Base-by-base conservation (phyloP, 768 basidiomycete genomes). In the Holtermanniella nyarrowii region DNA sequence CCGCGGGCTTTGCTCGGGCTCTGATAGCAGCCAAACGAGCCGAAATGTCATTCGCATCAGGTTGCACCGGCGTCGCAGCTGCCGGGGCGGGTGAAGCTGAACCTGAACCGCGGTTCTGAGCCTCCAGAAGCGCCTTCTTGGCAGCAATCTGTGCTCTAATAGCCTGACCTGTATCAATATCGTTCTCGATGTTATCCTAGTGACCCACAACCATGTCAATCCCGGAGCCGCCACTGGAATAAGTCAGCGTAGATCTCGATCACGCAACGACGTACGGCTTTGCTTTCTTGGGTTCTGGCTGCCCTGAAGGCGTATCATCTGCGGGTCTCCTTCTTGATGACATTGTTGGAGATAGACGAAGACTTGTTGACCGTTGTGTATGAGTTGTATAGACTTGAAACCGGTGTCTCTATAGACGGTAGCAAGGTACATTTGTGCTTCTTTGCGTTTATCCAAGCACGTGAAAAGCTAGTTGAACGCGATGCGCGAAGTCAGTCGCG, bases 1-100 rank as follows among this genome's bases (percentile, higher is more conserved):
- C 42, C 26, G 3, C 91, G 0, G 88, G 88, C 56, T 89, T 93
- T 0, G 82, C 80, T 18, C 82, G 77, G 31, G 82, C 78, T 70
- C 85, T 88, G 12, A 89, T 87, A 54, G 95, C 93, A 5, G 84
- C 85, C 0, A 95, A 80, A 53, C 79, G 76, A 5, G 81, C 79
- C 0, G 80, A 75, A 4, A 88, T 68, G 55, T 87, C 85, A 53
- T 84, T 83, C 23, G 77, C 69, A 23, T 54, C 48, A 13, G 48
- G 55, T 0, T 60, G 57, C 13, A 52, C 59, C 13, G 57, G 42
- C 13, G 59, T 54, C 12, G 58, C 52, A 13, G 77, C 74, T 18
- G 74, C 70, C 0, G 77, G 73, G 4, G 69, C 66, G 1, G 77
- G 74, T 0, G 69, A 72, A 31, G 74, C 64, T 16, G 79, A 71